Evolutionary conservation across 2,329 filamentous ascomycete species (phyloP).

Genomic region (Alternaria ethzedia): DNA sequence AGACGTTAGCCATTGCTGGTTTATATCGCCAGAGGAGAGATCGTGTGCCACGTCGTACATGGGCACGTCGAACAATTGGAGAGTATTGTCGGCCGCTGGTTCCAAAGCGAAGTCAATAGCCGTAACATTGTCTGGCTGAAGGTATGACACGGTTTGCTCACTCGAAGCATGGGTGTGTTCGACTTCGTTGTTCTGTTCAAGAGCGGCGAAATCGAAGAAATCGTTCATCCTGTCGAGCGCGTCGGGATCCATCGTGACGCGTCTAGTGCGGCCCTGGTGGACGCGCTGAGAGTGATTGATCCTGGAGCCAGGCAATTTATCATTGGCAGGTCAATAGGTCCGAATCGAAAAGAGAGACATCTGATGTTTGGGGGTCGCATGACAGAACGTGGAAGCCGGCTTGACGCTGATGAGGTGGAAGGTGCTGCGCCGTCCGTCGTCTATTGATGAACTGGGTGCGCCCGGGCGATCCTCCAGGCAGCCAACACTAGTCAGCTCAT

Average conservation of each 20-base stretch:
- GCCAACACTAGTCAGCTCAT: constrained; percentile 12
- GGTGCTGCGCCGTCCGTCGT: constrained; percentile 11
- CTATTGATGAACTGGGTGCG: constrained; percentile 34
- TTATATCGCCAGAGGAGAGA: neutral
- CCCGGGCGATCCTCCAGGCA: constrained; percentile 24
- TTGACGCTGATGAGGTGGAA: constrained; percentile 22
- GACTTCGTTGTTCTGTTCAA: constrained; percentile 29
- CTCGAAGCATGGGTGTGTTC: neutral
- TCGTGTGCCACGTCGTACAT: constrained; percentile 3
- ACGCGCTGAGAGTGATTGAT: constrained; percentile 19
- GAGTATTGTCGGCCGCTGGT: constrained; percentile 7
- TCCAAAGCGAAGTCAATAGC: constrained; percentile 37
- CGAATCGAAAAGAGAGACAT: neutral
- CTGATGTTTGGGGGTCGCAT: constrained; percentile 18
- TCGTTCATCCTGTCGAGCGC: constrained; percentile 35
- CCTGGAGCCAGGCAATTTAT: constrained; percentile 11
- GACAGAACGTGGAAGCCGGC: constrained; percentile 15
- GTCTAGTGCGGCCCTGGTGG: neutral
- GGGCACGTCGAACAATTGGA: neutral
- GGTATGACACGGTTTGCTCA: neutral
- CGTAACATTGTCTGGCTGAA: constrained; percentile 8
- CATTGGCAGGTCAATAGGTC: constrained; percentile 4
- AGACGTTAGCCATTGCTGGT: constrained; percentile 8
- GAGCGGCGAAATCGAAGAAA: constrained; percentile 45
- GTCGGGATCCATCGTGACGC: constrained; percentile 20